phyloP scores from a whole-genome alignment of 129 eudicot species.

The Pittosporum tobira region DNA sequence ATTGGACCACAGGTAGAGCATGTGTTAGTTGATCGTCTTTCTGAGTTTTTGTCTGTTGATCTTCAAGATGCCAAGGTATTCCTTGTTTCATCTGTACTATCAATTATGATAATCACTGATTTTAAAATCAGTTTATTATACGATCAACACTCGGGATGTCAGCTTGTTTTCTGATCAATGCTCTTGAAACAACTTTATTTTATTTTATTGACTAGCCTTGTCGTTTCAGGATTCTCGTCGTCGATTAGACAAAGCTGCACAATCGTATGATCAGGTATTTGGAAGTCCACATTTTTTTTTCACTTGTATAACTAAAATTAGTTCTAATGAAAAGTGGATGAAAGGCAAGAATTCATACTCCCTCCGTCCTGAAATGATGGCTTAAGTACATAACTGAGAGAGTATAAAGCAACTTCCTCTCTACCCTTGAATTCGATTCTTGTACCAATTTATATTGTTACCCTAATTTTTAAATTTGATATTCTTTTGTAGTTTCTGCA shows the following conservation, averaged over 20 bases:
- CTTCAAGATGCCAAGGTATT: constrained; percentile 85
- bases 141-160: neutral
- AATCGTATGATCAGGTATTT: constrained; percentile 84
- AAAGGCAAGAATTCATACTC: too few relatives aligned
- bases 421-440: too few relatives aligned
- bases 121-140: too few relatives aligned
- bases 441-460: too few relatives aligned
- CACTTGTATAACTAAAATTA: neutral
- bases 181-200: too few relatives aligned
- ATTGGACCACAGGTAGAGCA: constrained; percentile 72
- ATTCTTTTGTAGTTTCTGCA: constrained; percentile 10
- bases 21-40: constrained; percentile 77
- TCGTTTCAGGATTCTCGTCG: constrained; percentile 75
- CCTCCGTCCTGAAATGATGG: too few relatives aligned
- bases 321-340: too few relatives aligned
- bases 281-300: neutral
- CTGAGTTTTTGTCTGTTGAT: constrained; percentile 72
- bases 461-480: neutral
- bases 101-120: neutral
- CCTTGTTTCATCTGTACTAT: neutral
- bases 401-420: too few relatives aligned
- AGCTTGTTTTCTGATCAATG: too few relatives aligned
- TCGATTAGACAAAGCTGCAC: constrained; percentile 68
- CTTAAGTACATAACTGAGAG: too few relatives aligned
- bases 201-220: constrained; percentile 6